These are phyloP conservation scores for Panaeolus cyanescens DNA, from an alignment of 768 basidiomycete species.

Conservation along the genomic window DNA sequence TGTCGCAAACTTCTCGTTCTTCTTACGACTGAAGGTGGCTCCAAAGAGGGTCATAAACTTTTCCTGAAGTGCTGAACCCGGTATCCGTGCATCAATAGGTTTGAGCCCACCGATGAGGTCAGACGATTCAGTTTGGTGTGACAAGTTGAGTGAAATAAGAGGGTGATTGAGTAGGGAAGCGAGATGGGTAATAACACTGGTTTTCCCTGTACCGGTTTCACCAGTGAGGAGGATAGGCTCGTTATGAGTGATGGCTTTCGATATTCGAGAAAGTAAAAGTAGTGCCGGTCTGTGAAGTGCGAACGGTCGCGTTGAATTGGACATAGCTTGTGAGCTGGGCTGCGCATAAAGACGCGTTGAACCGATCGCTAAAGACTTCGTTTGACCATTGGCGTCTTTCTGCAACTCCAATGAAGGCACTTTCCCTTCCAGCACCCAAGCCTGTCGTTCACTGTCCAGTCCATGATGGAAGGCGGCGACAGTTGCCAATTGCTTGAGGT, in stretches of 20 bases:
- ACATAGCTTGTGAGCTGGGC: conserved; percentile 35
- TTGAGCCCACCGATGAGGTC: conserved; percentile 96
- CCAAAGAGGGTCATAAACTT: conserved; percentile 82
- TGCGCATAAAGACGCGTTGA: conserved; percentile 58
- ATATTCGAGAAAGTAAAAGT: conserved; percentile 77
- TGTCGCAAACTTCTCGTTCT: conserved; percentile 85
- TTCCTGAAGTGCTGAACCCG: conserved; percentile 69
- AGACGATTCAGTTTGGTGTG: conserved; percentile 93
- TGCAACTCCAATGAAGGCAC: conserved; percentile 70
- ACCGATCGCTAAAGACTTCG: conserved; percentile 61
- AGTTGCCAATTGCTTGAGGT: conserved; percentile 47
- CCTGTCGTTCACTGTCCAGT: conserved; percentile 66
- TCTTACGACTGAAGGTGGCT: conserved; percentile 84
- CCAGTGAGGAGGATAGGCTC: conserved; percentile 94
- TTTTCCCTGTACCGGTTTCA: conserved; percentile 99
- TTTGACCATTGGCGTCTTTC: conserved; percentile 64
- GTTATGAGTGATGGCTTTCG: conserved; percentile 63
- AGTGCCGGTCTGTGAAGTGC: conserved; percentile 88
- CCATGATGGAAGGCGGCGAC: conserved; percentile 66
- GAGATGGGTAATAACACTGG: conserved; percentile 86
- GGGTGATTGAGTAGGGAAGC: conserved; percentile 75
- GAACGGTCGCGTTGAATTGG: conserved; percentile 60
- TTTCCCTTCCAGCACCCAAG: conserved; percentile 69
- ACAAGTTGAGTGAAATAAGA: conserved; percentile 89
- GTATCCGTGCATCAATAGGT: conserved; percentile 86